Percentiles rank a stretch among this genome's conserved stretches.
Evolutionary conservation across 2,329 filamentous ascomycete species (phyloP).

Genomic region (Talaromyces sp.): DNA sequence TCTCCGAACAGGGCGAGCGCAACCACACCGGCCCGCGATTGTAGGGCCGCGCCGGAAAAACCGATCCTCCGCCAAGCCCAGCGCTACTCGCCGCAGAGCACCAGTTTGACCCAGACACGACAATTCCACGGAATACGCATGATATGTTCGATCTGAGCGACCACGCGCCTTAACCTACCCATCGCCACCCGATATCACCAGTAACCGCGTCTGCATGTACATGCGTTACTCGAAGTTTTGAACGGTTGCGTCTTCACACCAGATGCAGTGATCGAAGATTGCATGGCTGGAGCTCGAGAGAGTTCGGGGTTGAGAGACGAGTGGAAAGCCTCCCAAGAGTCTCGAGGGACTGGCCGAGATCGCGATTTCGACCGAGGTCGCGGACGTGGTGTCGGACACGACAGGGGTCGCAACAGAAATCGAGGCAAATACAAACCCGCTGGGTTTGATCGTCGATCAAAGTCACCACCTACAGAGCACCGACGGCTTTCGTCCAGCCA

Average conservation of each 20-base stretch:
- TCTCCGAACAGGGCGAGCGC: conserved; percentile 3
- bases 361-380: conserved; percentile 40
- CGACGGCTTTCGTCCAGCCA: conserved; percentile 24
- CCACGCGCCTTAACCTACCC: not conserved
- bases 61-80: conserved; percentile 6
- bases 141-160: not conserved
- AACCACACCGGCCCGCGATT: not conserved
- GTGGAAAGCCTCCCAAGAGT: conserved; percentile 43
- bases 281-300: conserved; percentile 47
- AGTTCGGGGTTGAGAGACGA: conserved; percentile 48
- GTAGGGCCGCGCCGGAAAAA: conserved; percentile 7
- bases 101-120: not conserved
- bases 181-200: not conserved
- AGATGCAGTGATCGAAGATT: conserved; percentile 39
- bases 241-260: conserved; percentile 11
- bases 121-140: conserved; percentile 2
- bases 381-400: conserved; percentile 30
- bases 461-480: conserved; percentile 33
- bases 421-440: conserved; percentile 23
- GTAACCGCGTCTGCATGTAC: not conserved
- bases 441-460: conserved; percentile 37
- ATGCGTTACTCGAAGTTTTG: not conserved
- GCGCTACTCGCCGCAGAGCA: conserved; percentile 10
- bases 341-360: conserved; percentile 29
- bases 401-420: conserved; percentile 3